Evolutionary conservation across 208 protist genomes (phyloP), one percentile per base, ranked within the genome.

Genomic region (Acanthamoeba culbertsoni): DNA sequence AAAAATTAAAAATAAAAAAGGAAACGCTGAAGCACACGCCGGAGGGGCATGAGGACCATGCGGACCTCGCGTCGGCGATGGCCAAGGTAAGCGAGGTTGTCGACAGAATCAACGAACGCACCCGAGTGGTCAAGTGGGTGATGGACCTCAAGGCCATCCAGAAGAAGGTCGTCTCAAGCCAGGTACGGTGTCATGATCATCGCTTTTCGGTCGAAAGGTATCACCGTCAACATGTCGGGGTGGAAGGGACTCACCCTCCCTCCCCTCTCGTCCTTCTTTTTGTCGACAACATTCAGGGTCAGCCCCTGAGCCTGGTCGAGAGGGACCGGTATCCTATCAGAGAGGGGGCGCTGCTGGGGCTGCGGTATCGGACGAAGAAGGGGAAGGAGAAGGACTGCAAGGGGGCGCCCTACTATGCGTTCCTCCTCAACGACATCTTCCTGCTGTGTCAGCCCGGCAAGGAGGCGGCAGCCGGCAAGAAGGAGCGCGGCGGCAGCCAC

Each of bases 131-230:
- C 26, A 88, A 88, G 77, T 18, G 62, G 28, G 46, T 88, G 28
- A 62, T 62, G 48, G 77, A 88, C 28, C 48, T 88, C 77, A 88
- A 55, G 43, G 77, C 43, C 48, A 88, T 88, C 31, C 48, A 88
- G 28, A 88, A 88, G 48, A 88, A 48, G 68, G 3, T 79, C 40
- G 42, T 79, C 68, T n/a, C 37, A 16, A 48, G 2, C 10, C 68
- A 79, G 42, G 68, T n/a, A 48, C 18, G 35, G 4, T 7, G 14
- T 59, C 51, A 59, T n/a, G n/a, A n/a, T n/a, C n/a, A n/a, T n/a
- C n/a, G n/a, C n/a, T n/a, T n/a, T n/a, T n/a, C n/a, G n/a, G n/a
- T n/a, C n/a, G n/a, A n/a, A n/a, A n/a, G n/a, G n/a, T n/a, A n/a
- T n/a, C n/a, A n/a, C n/a, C n/a, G n/a, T n/a, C n/a, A n/a, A n/a